Evolutionary conservation across 208 protist species (phyloP), one percentile per base, ranked within the genome.

Genomic region (Acanthamoeba lenticulata): DNA sequence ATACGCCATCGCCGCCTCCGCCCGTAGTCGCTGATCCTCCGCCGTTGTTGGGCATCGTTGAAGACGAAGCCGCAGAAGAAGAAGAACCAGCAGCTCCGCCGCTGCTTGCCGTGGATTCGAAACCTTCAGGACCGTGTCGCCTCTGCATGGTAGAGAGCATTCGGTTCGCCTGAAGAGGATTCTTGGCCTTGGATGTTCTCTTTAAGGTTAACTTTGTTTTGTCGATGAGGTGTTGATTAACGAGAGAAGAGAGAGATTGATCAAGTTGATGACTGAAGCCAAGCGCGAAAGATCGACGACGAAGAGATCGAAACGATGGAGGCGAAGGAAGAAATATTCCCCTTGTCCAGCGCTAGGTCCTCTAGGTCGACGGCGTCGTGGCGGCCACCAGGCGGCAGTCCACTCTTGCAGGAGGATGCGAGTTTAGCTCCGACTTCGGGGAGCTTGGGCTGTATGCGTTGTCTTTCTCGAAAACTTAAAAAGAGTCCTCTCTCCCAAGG

Each of bases 321-420:
- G 77, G 38, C 77, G 38, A 86, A 86, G 77, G 77, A 86, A 86
- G 77, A 86, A 86, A 86, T 86, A 86, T 86, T 86, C 77, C 77
- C 77, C 77, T 86, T 86, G 77, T 86, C 45, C 77, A 60, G 27
- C 24, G 24, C 62, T 72, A 34, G 11, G 27, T 32, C 15, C 36
- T 86, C 19, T 44, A 21, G 24, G 9, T 42, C 17, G n/a, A 38
- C 9, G 44, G 38, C 38, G 67, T n/a, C 67, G 67, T 77, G 36
- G 67, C 24, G 36, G 67, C 34, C 36, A 21, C 38, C 60, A n/a
- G n/a, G n/a, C n/a, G n/a, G n/a, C n/a, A n/a, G n/a, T n/a, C n/a
- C n/a, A n/a, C n/a, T n/a, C n/a, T n/a, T n/a, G n/a, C n/a, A n/a
- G 60, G 29, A 67, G 60, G 55, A 62, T 62, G 55, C 55, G 60